Evolutionary conservation across 345 rosid species (phyloP).

Genomic region (Clarkia xantiana): DNA sequence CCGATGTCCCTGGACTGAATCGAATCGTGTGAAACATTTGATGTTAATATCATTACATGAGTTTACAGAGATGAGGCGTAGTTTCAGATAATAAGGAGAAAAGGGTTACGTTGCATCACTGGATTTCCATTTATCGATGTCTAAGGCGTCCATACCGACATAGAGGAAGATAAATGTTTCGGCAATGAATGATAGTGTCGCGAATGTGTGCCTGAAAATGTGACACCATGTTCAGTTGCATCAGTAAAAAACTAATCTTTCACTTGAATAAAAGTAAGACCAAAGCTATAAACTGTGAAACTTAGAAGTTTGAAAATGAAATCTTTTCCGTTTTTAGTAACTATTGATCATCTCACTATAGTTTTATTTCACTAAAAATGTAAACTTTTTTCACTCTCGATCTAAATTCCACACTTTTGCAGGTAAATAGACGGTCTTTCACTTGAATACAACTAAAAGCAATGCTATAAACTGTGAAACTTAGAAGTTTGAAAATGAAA

Average conservation of each 20-base stretch:
- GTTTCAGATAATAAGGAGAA: not conserved
- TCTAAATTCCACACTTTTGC: no score
- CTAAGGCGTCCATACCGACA: conserved; percentile 63
- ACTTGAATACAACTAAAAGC: no score
- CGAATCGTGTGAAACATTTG: not conserved
- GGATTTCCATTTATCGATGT: conserved; percentile 41
- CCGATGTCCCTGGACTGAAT: conserved; percentile 21
- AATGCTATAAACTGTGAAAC: no score
- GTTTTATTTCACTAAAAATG: no score
- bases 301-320: not conserved
- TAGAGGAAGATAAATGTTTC: conserved; percentile 60
- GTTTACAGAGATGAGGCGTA: not conserved
- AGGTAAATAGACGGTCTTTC: no score
- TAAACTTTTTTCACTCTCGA: no score
- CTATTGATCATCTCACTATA: no score
- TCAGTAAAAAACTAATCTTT: no score
- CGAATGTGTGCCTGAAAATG: conserved; percentile 58
- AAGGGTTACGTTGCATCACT: conserved; percentile 32
- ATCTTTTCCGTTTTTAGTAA: no score
- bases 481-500: no score
- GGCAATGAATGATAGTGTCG: conserved; percentile 55
- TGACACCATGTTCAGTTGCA: conserved; percentile 1
- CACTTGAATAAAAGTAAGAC: no score
- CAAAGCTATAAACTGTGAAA: no score
- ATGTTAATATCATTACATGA: not conserved